Evolutionary conservation across 2,329 filamentous ascomycete species (phyloP), one percentile per base, ranked within the genome.

Genomic region (Alternaria infectoria): DNA sequence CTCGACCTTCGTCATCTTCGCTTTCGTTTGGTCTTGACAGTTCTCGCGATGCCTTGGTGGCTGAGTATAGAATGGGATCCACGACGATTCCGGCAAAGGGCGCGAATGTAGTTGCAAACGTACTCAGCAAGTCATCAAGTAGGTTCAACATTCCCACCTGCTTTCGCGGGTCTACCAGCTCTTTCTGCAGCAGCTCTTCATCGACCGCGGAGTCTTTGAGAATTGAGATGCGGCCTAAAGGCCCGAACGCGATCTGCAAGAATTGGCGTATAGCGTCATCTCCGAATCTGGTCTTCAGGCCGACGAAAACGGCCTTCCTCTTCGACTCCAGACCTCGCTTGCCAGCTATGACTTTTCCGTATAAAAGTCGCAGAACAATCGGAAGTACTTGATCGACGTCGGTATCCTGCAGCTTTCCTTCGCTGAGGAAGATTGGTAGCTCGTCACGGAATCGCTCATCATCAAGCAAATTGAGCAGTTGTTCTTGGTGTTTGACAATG

Each of bases 401-500:
- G 54, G 91, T 88, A 7, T 89, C 83, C 69, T 90, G 89, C 68
- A 97, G 91, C 58, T 73, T 90, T 81, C 61, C 89, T 89, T 64
- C 87, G 83, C 43, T 88, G 83, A 99, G 86, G 68, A 99, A 91
- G 5, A 96, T 89, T 0, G 93, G 91, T n/a, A 99, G 86, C 77
- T 98, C 95, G 74, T 98, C 96, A 74, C 93, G 93, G 81, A 98
- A 97, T 52, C 92, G 88, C 23, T 92, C 90, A 66, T 98, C 96
- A 69, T 99, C 96, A 9, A 98, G 86, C 2, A 99, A 84, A 71
- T 93, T 94, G 65, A 93, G 86, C 23, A 99, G 81, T 70, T 94
- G 93, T 70, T 97, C 93, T 72, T 93, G 89, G 74, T 98, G 97
- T 1, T 89, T 86, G 63, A 86, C 86, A 54, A 99, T 84, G 9